Evolutionary conservation across 768 basidiomycete species (phyloP).

Genomic region (Kwoniella sp.): DNA sequence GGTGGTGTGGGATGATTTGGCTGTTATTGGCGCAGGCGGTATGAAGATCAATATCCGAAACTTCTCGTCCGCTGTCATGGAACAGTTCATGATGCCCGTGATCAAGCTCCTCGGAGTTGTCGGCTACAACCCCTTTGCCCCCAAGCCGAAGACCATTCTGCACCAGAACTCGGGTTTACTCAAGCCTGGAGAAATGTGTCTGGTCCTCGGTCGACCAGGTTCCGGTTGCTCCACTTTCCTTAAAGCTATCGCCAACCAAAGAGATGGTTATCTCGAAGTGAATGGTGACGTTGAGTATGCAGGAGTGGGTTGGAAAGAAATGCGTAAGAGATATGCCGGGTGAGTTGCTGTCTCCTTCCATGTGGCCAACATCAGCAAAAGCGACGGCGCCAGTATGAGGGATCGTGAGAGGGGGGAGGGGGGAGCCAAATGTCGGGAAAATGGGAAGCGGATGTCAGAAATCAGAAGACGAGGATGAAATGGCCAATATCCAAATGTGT

Average conservation of each 20-base stretch:
- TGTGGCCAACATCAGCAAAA: no score
- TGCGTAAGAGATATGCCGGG: slow-evolving; percentile 68
- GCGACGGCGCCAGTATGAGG: no score
- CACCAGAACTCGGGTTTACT: slow-evolving; percentile 64
- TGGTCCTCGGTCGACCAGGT: slow-evolving; percentile 82
- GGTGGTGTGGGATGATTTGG: slow-evolving; percentile 50
- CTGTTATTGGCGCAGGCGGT: slow-evolving; percentile 57
- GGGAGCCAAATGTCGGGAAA: no score
- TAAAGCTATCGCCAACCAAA: slow-evolving; percentile 76
- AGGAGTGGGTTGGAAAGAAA: slow-evolving; percentile 68
- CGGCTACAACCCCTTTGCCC: slow-evolving; percentile 61
- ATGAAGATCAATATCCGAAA: slow-evolving; percentile 57
- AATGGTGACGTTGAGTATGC: slow-evolving; percentile 75
- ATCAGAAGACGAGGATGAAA: no score
- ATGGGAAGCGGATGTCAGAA: no score
- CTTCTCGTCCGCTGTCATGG: slow-evolving; percentile 57
- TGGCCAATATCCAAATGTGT: neutral
- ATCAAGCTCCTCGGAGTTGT: slow-evolving; percentile 63
- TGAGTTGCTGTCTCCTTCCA: slow-evolving; percentile 66
- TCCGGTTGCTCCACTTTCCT: slow-evolving; percentile 83
- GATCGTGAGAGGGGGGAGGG: no score
- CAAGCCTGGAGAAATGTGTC: slow-evolving; percentile 66
- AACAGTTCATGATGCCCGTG: slow-evolving; percentile 63
- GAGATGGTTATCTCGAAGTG: slow-evolving; percentile 68
- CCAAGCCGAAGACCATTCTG: slow-evolving; percentile 63